phyloP scores from a whole-genome alignment of 2,329 filamentous ascomycete genomes.

The Aspergillus phoenicis region DNA sequence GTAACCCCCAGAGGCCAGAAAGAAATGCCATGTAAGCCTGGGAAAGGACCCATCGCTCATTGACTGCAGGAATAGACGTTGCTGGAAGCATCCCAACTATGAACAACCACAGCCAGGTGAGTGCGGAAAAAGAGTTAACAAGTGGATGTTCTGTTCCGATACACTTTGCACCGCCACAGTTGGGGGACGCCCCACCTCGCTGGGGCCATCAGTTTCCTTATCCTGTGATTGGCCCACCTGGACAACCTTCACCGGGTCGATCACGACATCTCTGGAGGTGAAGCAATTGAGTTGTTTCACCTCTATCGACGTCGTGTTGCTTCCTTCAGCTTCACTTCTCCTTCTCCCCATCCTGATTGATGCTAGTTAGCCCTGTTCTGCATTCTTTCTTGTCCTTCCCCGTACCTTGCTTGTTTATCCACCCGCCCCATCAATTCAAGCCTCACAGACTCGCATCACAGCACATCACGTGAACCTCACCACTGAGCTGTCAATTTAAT shows the following conservation, averaged over 20 bases:
- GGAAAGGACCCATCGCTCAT: background rate
- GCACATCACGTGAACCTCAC: constrained; percentile 18
- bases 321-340: background rate
- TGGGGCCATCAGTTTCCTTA: background rate
- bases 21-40: background rate
- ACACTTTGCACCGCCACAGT: background rate
- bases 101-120: constrained; percentile 14
- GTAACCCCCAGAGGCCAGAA: background rate
- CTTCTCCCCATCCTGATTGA: background rate
- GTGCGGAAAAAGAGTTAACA: background rate
- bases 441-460: constrained; percentile 1
- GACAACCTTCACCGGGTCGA: background rate
- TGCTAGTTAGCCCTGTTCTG: background rate
- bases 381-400: background rate
- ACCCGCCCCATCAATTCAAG: background rate
- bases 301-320: background rate
- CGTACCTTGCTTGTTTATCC: background rate
- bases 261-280: constrained; percentile 4
- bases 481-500: constrained; percentile 6
- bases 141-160: constrained; percentile 3
- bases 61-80: constrained; percentile 27
- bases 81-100: constrained; percentile 14
- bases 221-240: background rate
- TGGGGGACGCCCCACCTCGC: background rate
- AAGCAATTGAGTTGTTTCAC: constrained; percentile 1